A percentile compares a stretch with the other conserved stretches of the same genome.
Conservation (phyloP, 257 asterid genomes). For the Coffea eugenioides region DNA sequence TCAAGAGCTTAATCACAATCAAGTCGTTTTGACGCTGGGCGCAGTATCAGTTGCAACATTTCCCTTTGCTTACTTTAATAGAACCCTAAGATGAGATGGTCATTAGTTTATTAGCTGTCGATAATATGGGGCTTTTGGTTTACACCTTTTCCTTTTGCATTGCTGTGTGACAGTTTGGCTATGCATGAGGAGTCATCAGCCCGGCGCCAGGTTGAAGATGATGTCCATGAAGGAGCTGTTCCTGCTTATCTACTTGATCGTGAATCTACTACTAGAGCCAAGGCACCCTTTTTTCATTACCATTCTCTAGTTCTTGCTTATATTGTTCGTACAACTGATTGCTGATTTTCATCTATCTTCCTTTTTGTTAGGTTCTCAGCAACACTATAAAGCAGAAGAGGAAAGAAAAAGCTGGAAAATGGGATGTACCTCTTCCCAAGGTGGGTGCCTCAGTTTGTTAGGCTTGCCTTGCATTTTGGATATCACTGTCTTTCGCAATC, state of each 20-base stretch:
- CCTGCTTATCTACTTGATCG: slow-evolving; percentile 99
- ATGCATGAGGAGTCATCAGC: slow-evolving; percentile 89
- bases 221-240: slow-evolving; percentile 82
- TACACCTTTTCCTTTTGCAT: neutral
- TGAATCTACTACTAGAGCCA: slow-evolving; percentile 85
- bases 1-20: no score
- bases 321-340: neutral
- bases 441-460: slow-evolving; percentile 27
- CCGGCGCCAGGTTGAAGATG: slow-evolving; percentile 86
- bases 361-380: slow-evolving; percentile 65
- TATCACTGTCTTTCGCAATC: neutral
- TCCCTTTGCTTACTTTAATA: neutral
- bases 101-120: neutral
- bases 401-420: slow-evolving; percentile 95
- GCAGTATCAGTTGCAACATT: neutral
- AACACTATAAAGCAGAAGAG: slow-evolving; percentile 93
- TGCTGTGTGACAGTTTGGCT: slow-evolving; percentile 47
- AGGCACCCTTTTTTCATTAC: slow-evolving; percentile 39
- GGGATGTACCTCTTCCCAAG: slow-evolving; percentile 99
- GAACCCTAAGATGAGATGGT: neutral
- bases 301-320: neutral
- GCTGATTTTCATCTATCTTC: slow-evolving; percentile 14
- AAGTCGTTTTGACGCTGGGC: neutral
- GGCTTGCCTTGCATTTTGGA: neutral
- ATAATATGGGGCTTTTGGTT: neutral